Conservation (phyloP, 2,329 filamentous ascomycete genomes). For the Apiospora hydei region DNA sequence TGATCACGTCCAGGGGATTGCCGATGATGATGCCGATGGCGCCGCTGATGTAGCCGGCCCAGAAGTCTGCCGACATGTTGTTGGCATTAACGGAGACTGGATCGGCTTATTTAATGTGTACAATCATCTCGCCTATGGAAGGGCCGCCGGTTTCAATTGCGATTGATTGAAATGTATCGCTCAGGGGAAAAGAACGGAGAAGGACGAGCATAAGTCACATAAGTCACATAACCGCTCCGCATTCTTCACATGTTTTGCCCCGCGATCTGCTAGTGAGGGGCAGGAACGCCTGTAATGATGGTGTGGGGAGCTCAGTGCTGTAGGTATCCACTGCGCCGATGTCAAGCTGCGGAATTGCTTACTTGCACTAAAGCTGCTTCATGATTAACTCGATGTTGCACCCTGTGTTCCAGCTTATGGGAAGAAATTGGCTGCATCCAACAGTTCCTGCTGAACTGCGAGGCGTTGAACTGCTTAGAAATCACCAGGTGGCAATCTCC, state of each 20-base stretch:
- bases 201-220: not conserved
- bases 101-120: too few species aligned
- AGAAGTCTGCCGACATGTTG: slow-evolving; percentile 86
- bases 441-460: too few species aligned
- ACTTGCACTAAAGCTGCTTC: not conserved
- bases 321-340: not conserved
- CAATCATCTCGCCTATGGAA: not conserved
- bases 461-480: not conserved
- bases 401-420: too few species aligned
- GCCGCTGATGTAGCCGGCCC: slow-evolving; percentile 68
- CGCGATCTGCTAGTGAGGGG: slow-evolving; percentile 15
- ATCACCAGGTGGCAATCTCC: not conserved
- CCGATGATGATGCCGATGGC: slow-evolving; percentile 79
- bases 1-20: slow-evolving; percentile 78
- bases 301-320: not conserved
- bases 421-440: not conserved
- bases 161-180: not conserved
- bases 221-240: not conserved
- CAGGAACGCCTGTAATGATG: not conserved
- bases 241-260: slow-evolving; percentile 20
- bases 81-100: not conserved
- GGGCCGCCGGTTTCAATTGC: not conserved
- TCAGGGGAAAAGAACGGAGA: not conserved
- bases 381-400: not conserved
- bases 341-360: not conserved